Evolutionary conservation across 192 early-diverging fungal genomes (phyloP), one percentile per base, ranked within the genome.

Genomic region (Lobosporangium transversale): DNA sequence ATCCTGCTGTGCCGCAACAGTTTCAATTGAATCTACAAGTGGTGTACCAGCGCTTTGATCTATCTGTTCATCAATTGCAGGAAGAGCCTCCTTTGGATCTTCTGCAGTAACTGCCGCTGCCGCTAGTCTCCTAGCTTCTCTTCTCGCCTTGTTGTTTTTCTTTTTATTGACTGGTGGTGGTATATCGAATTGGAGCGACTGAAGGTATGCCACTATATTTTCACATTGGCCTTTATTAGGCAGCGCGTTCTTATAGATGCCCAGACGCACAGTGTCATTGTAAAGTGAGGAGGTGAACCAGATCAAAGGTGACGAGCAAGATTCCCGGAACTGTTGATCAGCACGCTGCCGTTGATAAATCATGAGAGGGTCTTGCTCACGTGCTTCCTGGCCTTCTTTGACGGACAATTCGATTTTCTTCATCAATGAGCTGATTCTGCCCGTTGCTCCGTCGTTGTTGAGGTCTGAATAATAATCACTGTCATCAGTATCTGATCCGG

Each of bases 401-500:
- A 67, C 65, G 5, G 73, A 67, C 35, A 76, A 36, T 47, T 76
- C 73, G 17, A 76, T 44, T 29, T 76, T 76, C 36, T 76, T 76
- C 64, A 76, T 76, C 30, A 76, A 30, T 14, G 65, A 67, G 3
- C 54, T 57, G 24, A 76, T 57, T n/a, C 31, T 53, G 8, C 51
- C 51, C 17, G 51, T 12, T 4, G 27, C 51, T n/a, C 51, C 30
- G 3, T 20, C 33, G 15, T 43, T n/a, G 7, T 47, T 11, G 20
- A 44, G 27, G 11, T 50, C 50, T 21, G 47, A 44, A n/a, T n/a
- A n/a, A n/a, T n/a, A n/a, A 15, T 58, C 70, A 24, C 65, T 58
- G n/a, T 62, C 53, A 9, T 80, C 79, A 5, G 52, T 49, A 43
- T 83, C 85, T 0, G 85, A 84, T 15, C 85, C 85, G 23, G 85